phyloP scores from a whole-genome alignment of 257 asterid species.

The Salvia miltiorrhiza region DNA sequence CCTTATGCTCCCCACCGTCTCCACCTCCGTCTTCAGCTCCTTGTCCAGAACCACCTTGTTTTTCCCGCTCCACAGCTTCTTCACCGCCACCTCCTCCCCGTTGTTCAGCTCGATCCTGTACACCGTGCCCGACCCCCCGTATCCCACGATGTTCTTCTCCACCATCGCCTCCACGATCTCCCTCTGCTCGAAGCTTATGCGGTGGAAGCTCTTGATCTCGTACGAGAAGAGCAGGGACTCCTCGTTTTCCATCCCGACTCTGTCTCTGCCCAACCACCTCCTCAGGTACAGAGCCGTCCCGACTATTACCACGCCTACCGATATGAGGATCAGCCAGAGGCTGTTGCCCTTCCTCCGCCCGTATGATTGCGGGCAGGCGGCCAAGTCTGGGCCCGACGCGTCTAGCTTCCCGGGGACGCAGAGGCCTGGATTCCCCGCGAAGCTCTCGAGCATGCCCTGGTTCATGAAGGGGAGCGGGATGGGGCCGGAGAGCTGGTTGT shows the following conservation, averaged over 20 bases:
- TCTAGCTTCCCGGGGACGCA: constrained; percentile 44
- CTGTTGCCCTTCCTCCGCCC: constrained; percentile 42
- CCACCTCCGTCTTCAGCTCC: constrained; percentile 83
- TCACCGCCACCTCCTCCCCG: constrained; percentile 76
- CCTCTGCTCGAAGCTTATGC: constrained; percentile 63
- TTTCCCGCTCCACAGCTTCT: constrained; percentile 80
- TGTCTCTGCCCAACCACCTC: constrained; percentile 50
- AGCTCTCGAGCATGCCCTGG: constrained; percentile 71
- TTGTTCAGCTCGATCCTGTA: constrained; percentile 68
- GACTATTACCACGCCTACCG: constrained; percentile 46
- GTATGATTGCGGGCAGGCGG: constrained; percentile 38
- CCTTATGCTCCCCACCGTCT: constrained; percentile 82
- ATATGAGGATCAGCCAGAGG: constrained; percentile 56
- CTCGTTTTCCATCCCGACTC: constrained; percentile 36
- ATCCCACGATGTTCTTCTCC: constrained; percentile 85
- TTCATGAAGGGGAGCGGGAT: constrained; percentile 56
- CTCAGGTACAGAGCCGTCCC: constrained; percentile 55
- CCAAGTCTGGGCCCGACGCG: constrained; percentile 32
- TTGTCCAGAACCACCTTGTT: constrained; percentile 50
- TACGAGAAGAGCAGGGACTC: constrained; percentile 59
- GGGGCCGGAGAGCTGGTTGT: constrained; percentile 70
- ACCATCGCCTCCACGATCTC: constrained; percentile 76
- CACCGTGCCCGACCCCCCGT: constrained; percentile 93
- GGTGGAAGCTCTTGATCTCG: constrained; percentile 80
- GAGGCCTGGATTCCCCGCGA: constrained; percentile 65